These are phyloP conservation scores for Evansstolkia leycettana DNA, from an alignment of 495 filamentous ascomycete species.

Conservation along the genomic window DNA sequence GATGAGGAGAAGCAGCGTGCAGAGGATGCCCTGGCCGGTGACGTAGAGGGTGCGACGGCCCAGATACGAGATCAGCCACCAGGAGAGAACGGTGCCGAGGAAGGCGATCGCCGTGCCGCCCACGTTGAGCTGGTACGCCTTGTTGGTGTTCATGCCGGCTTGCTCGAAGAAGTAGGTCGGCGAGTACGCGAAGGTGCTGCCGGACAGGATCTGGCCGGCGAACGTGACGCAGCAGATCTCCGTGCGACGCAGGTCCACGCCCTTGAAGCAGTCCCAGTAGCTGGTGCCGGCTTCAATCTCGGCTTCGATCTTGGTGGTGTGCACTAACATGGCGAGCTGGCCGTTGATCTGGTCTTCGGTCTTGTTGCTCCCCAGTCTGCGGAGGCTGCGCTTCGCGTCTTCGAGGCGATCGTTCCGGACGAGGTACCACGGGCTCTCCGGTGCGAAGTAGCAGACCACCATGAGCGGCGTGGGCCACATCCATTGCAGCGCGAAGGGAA, in stretches of 20 bases:
- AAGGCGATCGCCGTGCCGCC: too few relatives aligned
- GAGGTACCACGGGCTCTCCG: conserved; percentile 60
- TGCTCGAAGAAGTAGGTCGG: conserved; percentile 53
- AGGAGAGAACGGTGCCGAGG: conserved; percentile 44
- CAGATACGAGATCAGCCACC: conserved; percentile 44
- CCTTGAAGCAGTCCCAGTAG: conserved; percentile 52
- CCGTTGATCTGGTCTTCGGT: conserved; percentile 46
- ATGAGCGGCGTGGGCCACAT: conserved; percentile 54
- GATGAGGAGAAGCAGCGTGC: conserved; percentile 49
- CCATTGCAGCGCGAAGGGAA: conserved; percentile 58
- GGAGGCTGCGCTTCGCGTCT: conserved; percentile 37
- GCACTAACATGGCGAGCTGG: conserved; percentile 57
- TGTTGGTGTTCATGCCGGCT: conserved; percentile 38
- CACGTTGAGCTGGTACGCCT: conserved; percentile 45
- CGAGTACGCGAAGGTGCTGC: conserved; percentile 53
- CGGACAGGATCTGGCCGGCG: conserved; percentile 56
- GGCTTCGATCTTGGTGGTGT: conserved; percentile 50
- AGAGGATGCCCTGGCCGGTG: conserved; percentile 39
- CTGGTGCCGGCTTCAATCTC: conserved; percentile 39
- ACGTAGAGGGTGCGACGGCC: conserved; percentile 51
- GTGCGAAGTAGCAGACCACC: conserved; percentile 56
- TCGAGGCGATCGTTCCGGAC: conserved; percentile 42
- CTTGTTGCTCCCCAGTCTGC: conserved; percentile 41
- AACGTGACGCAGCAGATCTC: conserved; percentile 51
- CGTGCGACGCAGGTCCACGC: conserved; percentile 47